phyloP scores from a whole-genome alignment of 768 basidiomycete genomes.

The Mycena metata region DNA sequence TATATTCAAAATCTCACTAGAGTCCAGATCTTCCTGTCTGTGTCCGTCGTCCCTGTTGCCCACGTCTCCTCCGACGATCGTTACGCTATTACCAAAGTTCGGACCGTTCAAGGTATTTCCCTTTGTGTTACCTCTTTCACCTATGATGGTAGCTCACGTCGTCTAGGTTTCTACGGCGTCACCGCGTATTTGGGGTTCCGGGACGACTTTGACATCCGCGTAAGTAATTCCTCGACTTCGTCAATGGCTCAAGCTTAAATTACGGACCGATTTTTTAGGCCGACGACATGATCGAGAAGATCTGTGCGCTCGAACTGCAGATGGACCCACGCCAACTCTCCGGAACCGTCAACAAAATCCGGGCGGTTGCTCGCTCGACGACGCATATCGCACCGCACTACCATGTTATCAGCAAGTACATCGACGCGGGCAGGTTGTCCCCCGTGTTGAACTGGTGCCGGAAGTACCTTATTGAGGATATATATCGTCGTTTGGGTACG shows the following conservation, averaged over 20 bases:
- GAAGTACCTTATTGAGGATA: slow-evolving; percentile 67
- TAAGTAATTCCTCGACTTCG: slow-evolving; percentile 32
- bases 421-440: slow-evolving; percentile 50
- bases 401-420: slow-evolving; percentile 61
- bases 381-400: slow-evolving; percentile 77
- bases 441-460: slow-evolving; percentile 59
- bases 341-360: slow-evolving; percentile 56
- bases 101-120: slow-evolving; percentile 62
- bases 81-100: slow-evolving; percentile 70
- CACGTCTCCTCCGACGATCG: slow-evolving; percentile 63
- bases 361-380: slow-evolving; percentile 52
- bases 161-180: slow-evolving; percentile 69
- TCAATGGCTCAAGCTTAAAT: too few species aligned
- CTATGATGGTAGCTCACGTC: neutral
- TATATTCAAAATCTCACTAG: neutral
- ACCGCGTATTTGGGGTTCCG: slow-evolving; percentile 73
- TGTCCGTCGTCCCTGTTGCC: slow-evolving; percentile 64
- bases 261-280: slow-evolving; percentile 42
- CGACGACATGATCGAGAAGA: slow-evolving; percentile 62
- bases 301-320: slow-evolving; percentile 63
- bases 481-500: slow-evolving; percentile 71
- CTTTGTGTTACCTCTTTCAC: neutral
- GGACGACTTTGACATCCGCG: slow-evolving; percentile 67
- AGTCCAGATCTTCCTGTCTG: slow-evolving; percentile 67
- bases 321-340: slow-evolving; percentile 50